These are phyloP conservation scores for Amphicarpaea edgeworthii DNA, from an alignment of 306 rosid genomes.

Conservation along the genomic window DNA sequence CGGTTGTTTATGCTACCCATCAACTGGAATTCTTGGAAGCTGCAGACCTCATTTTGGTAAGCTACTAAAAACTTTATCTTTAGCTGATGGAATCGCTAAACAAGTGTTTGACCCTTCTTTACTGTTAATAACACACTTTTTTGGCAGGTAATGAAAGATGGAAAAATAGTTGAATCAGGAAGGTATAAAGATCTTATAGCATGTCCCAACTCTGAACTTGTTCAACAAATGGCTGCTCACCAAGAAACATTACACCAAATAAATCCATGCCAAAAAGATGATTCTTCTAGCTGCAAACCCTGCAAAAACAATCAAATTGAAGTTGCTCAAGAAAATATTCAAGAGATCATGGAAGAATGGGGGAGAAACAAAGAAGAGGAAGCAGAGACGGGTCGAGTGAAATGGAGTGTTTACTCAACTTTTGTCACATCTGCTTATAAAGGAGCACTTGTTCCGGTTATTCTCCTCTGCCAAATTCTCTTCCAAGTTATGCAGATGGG, in stretches of 20 bases:
- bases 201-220: constrained; percentile 66
- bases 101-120: constrained; percentile 12
- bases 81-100: neutral
- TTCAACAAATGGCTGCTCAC: constrained; percentile 85
- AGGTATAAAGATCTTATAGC: constrained; percentile 72
- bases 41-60: constrained; percentile 81
- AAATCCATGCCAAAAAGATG: constrained; percentile 56
- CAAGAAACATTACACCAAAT: constrained; percentile 71
- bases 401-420: constrained; percentile 88
- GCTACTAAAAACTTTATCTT: constrained; percentile 37
- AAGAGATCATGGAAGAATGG: constrained; percentile 46
- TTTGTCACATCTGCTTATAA: constrained; percentile 76
- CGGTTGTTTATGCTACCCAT: constrained; percentile 90
- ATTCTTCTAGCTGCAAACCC: constrained; percentile 48
- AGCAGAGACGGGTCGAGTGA: constrained; percentile 81
- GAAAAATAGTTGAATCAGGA: constrained; percentile 75
- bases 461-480: constrained; percentile 84
- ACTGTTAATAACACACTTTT: neutral
- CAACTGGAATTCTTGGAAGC: constrained; percentile 90
- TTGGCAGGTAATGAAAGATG: constrained; percentile 80
- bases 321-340: constrained; percentile 58
- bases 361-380: constrained; percentile 71
- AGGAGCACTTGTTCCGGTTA: constrained; percentile 84
- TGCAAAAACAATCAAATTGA: constrained; percentile 60
- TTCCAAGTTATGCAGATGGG: constrained; percentile 89